A percentile compares a stretch with the other conserved stretches of the same genome.
phyloP scores from a whole-genome alignment of 1,284 basidiomycete species.

The Polyporus tsugae region DNA sequence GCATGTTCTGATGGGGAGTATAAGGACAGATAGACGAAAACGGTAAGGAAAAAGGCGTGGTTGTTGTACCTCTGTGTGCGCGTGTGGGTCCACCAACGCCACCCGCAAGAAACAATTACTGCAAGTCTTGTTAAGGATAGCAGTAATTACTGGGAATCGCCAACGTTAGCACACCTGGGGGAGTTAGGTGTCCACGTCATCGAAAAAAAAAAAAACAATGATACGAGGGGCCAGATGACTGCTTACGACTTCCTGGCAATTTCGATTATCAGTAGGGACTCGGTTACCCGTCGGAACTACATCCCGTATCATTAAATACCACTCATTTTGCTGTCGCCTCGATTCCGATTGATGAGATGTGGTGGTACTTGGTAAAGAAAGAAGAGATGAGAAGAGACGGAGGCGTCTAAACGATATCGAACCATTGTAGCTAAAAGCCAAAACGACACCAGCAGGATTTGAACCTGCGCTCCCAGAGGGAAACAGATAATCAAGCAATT shows the following conservation, averaged over 20 bases:
- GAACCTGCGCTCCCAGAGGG: slow-evolving; percentile 30
- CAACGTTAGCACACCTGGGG: background rate
- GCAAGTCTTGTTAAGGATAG: background rate
- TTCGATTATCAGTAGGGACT: too few species aligned
- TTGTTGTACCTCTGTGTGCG: slow-evolving; percentile 15
- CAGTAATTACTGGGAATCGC: background rate
- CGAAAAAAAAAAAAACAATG: background rate
- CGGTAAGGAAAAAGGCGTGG: slow-evolving; percentile 5
- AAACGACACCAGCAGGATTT: slow-evolving; percentile 31
- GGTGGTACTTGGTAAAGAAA: background rate
- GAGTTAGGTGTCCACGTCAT: background rate
- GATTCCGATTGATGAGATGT: background rate
- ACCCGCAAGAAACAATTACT: background rate
- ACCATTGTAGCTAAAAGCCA: background rate
- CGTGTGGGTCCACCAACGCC: slow-evolving; percentile 17
- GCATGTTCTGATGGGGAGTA: slow-evolving; percentile 17
- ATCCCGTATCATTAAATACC: background rate
- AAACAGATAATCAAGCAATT: slow-evolving; percentile 26
- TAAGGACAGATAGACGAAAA: slow-evolving; percentile 8
- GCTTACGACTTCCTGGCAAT: background rate
- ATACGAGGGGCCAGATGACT: background rate
- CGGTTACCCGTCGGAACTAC: too few species aligned
- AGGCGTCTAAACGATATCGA: too few species aligned
- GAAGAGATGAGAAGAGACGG: background rate
- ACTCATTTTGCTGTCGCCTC: background rate